These are phyloP conservation scores for Entrophospora sp. DNA, from an alignment of 192 early-diverging fungal genomes.

Conservation along the genomic window DNA sequence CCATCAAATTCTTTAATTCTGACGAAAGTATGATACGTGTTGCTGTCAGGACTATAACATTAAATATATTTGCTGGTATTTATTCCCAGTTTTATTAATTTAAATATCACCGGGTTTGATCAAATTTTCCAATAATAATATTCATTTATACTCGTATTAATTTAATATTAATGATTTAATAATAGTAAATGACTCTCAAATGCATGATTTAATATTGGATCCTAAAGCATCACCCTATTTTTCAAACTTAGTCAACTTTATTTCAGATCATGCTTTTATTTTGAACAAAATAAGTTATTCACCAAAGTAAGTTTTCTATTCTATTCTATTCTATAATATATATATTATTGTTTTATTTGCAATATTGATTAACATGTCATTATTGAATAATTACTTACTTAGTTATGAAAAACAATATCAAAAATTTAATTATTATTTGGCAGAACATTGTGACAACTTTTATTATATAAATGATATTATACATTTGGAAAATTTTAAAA, in stretches of 20 bases:
- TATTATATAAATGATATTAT: slow-evolving; percentile 58
- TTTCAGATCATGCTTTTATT: slow-evolving; percentile 27
- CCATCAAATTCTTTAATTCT: slow-evolving; percentile 55
- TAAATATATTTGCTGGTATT: slow-evolving; percentile 45
- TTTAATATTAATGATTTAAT: neutral
- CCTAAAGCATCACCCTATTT: slow-evolving; percentile 33
- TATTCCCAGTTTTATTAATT: no score
- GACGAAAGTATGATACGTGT: slow-evolving; percentile 66
- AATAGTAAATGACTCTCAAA: slow-evolving; percentile 27
- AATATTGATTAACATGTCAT: neutral
- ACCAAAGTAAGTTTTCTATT: slow-evolving; percentile 21
- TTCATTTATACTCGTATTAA: neutral
- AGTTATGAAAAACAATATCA: slow-evolving; percentile 21
- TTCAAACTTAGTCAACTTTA: slow-evolving; percentile 35
- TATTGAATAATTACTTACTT: neutral
- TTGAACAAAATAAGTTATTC: slow-evolving; percentile 29
- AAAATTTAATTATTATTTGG: slow-evolving; percentile 47
- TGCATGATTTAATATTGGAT: slow-evolving; percentile 35
- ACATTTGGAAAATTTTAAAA: slow-evolving; percentile 42
- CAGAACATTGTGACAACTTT: slow-evolving; percentile 53
- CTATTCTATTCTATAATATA: neutral
- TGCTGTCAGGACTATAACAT: slow-evolving; percentile 53
- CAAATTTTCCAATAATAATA: no score
- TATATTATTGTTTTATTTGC: neutral
- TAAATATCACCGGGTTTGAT: no score